Evolutionary conservation across 805 yeast species (phyloP), one percentile per base, ranked within the genome.

Genomic region (Suhomyces sp.): DNA sequence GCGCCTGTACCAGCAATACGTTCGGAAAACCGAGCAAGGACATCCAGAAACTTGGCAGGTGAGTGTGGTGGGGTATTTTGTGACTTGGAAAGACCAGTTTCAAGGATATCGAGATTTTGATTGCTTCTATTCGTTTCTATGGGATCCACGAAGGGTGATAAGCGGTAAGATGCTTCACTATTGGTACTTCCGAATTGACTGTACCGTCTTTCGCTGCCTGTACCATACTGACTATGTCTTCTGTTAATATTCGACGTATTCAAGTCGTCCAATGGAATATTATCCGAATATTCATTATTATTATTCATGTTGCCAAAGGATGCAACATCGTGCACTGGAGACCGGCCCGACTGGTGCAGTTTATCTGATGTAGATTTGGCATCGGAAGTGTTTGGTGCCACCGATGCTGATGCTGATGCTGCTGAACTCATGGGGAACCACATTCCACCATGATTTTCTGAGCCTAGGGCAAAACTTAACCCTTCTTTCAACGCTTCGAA

Each of bases 1-100:
- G 46, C 25, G 4, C 63, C 58, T 6, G 57, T 44, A 5, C 68
- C 69, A 1, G 65, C 68, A 26, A 63, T 58, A 42, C 69, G 57
- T 25, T 61, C 63, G 0, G 66, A 58, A 4, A 63, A 45, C 39
- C 60, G 44, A 3, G 59, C 39, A 11, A 63, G 37, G 4, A 51
- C 48, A 31, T 55, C 48, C 6, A 63, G 27, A 21, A 58, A 41
- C 36, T 51, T 54, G 4, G 43, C 42, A 5, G 60, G 60, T 1
- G 59, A 44, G 10, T 28, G 31, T 3, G 38, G 42, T 6, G 20
- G 32, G 8, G 17, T 39, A 12, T 15, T 27, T 39, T 37, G 17
- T 38, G 25, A 10, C 39, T n/a, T n/a, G n/a, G n/a, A n/a, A n/a
- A n/a, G n/a, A 7, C 29, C 29, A 11, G 13, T 16, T 16, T 17